Conservation (phyloP, 2,329 filamentous ascomycete genomes). For the Phialophora verrucosa region DNA sequence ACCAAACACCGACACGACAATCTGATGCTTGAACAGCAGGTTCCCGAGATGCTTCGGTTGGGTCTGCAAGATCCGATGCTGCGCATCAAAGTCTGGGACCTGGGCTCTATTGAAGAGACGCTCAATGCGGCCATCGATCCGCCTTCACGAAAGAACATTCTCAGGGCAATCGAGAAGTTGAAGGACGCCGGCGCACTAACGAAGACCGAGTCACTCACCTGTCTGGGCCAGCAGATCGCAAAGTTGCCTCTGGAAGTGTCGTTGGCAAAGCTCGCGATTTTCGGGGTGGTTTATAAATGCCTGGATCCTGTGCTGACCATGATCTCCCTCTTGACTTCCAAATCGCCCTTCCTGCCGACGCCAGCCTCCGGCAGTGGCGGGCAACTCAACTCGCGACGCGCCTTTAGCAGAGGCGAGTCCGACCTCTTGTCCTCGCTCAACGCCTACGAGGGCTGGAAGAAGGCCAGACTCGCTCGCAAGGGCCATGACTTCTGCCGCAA, state of each 20-base stretch:
- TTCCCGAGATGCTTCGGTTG: constrained; percentile 91
- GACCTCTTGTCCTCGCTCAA: constrained; percentile 93
- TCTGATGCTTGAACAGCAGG: constrained; percentile 78
- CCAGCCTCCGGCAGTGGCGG: constrained; percentile 60
- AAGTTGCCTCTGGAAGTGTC: constrained; percentile 92
- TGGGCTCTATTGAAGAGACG: constrained; percentile 91
- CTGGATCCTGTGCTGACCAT: constrained; percentile 90
- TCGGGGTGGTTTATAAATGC: constrained; percentile 86
- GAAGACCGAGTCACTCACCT: constrained; percentile 78
- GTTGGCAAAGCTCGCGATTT: constrained; percentile 87
- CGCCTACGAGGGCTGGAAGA: constrained; percentile 88
- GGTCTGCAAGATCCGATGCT: constrained; percentile 95
- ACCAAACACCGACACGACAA: constrained; percentile 87
- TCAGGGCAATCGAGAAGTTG: constrained; percentile 87
- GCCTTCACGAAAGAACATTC: constrained; percentile 88
- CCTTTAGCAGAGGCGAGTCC: constrained; percentile 85
- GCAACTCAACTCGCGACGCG: constrained; percentile 71
- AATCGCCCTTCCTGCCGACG: constrained; percentile 89
- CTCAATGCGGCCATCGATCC: constrained; percentile 86
- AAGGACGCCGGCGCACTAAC: constrained; percentile 92
- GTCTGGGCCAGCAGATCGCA: constrained; percentile 83
- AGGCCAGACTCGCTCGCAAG: constrained; percentile 72
- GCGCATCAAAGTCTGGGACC: constrained; percentile 94
- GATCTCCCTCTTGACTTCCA: constrained; percentile 90
- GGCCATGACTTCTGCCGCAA: constrained; percentile 91